These are phyloP conservation scores for Suillus ampliporus DNA, from an alignment of 768 basidiomycete genomes.

Conservation along the genomic window DNA sequence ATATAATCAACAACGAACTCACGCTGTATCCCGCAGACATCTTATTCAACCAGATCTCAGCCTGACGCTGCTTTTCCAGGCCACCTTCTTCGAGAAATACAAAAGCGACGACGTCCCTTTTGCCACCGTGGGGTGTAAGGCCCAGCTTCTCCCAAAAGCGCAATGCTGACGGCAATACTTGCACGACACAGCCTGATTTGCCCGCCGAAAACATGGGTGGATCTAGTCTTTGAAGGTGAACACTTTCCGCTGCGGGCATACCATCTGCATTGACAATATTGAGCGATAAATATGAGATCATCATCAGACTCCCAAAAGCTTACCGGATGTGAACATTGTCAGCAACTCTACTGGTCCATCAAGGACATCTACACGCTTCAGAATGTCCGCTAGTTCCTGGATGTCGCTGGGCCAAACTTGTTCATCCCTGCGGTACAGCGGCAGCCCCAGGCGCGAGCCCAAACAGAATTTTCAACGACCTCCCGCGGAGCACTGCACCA, in stretches of 20 bases:
- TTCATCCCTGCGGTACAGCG: not conserved
- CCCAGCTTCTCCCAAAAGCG: conserved; percentile 90
- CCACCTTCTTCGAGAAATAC: conserved; percentile 70
- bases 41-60: conserved; percentile 64
- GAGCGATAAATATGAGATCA: conserved; percentile 6
- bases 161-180: conserved; percentile 70
- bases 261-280: conserved; percentile 7
- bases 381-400: conserved; percentile 46
- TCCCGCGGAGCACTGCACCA: conserved; percentile 66
- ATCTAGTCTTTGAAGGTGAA: conserved; percentile 43
- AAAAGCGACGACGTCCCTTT: conserved; percentile 72
- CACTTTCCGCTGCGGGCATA: conserved; percentile 10
- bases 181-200: conserved; percentile 72
- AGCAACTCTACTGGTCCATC: conserved; percentile 49
- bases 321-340: conserved; percentile 49
- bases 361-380: conserved; percentile 39
- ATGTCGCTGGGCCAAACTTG: conserved; percentile 66
- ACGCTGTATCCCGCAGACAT: conserved; percentile 66
- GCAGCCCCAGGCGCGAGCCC: conserved; percentile 69
- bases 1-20: conserved; percentile 26
- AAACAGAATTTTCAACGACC: conserved; percentile 73
- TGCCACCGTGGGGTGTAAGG: conserved; percentile 69
- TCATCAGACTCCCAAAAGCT: conserved; percentile 14
- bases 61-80: conserved; percentile 49
- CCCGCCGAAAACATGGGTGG: conserved; percentile 67